These are phyloP conservation scores for Pyracantha coccinea DNA, from an alignment of 331 rosid species.

Conservation along the genomic window DNA sequence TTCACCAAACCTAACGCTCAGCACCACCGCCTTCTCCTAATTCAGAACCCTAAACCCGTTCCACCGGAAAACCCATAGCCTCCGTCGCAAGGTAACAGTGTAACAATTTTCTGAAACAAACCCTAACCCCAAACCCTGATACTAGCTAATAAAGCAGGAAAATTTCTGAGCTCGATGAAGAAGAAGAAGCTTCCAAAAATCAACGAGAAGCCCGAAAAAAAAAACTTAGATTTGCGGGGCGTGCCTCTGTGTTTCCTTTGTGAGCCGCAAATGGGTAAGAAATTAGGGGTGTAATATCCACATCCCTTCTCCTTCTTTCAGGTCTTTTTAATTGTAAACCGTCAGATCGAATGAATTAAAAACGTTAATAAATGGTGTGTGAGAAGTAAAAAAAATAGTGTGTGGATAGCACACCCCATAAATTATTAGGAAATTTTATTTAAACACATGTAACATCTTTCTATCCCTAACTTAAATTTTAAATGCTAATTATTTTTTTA, in stretches of 20 bases:
- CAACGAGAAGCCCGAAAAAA: neutral
- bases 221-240: conserved; percentile 28
- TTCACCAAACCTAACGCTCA: neutral
- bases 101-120: neutral
- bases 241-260: conserved; percentile 29
- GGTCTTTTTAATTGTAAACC: too few relatives aligned
- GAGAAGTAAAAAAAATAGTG: too few relatives aligned
- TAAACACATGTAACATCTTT: too few relatives aligned
- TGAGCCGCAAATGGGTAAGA: conserved; percentile 32
- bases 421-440: too few relatives aligned
- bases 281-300: too few relatives aligned
- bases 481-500: too few relatives aligned
- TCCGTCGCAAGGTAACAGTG: neutral
- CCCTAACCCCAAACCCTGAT: conserved; percentile 13
- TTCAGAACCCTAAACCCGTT: conserved; percentile 48
- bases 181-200: conserved; percentile 29
- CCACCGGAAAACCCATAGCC: conserved; percentile 18
- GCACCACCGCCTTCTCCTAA: conserved; percentile 3
- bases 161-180: conserved; percentile 18
- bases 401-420: too few relatives aligned
- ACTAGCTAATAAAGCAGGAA: neutral
- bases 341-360: too few relatives aligned
- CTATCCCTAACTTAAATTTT: too few relatives aligned
- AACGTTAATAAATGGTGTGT: too few relatives aligned
- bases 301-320: too few relatives aligned